These are phyloP conservation scores for Aspergillus cejpii DNA, from an alignment of 2,329 filamentous ascomycete species.

Conservation along the genomic window DNA sequence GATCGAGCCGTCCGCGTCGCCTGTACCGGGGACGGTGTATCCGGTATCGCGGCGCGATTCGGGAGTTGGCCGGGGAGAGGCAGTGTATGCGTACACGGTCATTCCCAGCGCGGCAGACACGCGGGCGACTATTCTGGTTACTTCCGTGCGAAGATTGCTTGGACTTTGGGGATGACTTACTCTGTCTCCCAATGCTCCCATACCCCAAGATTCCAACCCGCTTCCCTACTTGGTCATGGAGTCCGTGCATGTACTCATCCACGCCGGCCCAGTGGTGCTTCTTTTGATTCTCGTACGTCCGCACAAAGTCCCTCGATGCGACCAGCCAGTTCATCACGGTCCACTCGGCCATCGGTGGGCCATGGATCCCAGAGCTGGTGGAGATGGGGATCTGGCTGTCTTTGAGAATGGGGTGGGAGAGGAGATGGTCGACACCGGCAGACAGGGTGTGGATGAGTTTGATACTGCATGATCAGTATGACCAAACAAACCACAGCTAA, in stretches of 20 bases:
- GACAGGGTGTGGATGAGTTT: conserved; percentile 53
- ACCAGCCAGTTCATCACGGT: conserved; percentile 56
- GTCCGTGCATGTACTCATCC: conserved; percentile 18
- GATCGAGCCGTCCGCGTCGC: conserved; percentile 51
- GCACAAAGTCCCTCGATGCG: conserved; percentile 50
- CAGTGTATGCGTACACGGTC: conserved; percentile 68
- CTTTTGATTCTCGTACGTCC: conserved; percentile 54
- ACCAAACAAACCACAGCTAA: too few relatives aligned
- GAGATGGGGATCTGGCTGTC: conserved; percentile 49
- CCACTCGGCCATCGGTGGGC: conserved; percentile 62
- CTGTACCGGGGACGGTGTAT: conserved; percentile 63
- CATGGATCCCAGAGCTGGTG: conserved; percentile 52
- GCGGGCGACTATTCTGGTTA: conserved; percentile 40
- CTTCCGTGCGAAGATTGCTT: conserved; percentile 4
- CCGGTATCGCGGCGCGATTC: conserved; percentile 58
- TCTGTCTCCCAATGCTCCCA: conserved; percentile 57
- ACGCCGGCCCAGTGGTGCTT: conserved; percentile 45
- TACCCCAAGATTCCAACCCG: conserved; percentile 57
- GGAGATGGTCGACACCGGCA: conserved; percentile 52
- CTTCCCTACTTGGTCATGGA: conserved; percentile 52
- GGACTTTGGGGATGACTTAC: conserved; percentile 28
- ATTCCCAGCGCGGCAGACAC: conserved; percentile 62
- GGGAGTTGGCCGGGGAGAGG: conserved; percentile 59
- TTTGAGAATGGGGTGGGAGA: conserved; percentile 49
- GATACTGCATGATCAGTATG: conserved; percentile 27